These are phyloP conservation scores for Xylaria castorea DNA, from an alignment of 495 filamentous ascomycete genomes.

Conservation along the genomic window DNA sequence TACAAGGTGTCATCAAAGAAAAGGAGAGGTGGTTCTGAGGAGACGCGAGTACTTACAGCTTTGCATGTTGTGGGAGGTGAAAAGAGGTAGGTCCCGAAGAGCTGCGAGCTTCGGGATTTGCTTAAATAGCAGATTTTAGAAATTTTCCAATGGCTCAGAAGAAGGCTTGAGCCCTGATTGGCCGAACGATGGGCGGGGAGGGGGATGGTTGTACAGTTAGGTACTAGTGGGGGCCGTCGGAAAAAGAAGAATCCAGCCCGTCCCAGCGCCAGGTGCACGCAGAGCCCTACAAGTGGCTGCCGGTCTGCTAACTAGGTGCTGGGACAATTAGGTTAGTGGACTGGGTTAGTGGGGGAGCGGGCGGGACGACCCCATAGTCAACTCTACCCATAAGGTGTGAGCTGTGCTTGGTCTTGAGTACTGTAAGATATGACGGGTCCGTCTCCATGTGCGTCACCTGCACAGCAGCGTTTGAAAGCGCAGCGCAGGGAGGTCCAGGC, in stretches of 20 bases:
- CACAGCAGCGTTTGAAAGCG: constrained; percentile 13
- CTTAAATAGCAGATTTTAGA: constrained; percentile 30
- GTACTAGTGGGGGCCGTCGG: too few species aligned
- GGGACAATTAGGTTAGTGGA: not conserved
- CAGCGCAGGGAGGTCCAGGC: not conserved
- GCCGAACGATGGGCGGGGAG: not conserved
- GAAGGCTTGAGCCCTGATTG: constrained; percentile 12
- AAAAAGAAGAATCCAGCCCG: constrained; percentile 19
- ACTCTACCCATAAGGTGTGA: not conserved
- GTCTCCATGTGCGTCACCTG: constrained; percentile 19
- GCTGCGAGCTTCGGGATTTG: constrained; percentile 23
- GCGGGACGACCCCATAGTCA: too few species aligned
- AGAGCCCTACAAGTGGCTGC: not conserved
- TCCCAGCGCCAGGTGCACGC: not conserved
- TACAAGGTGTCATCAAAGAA: constrained; percentile 68
- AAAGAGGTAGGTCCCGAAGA: constrained; percentile 21
- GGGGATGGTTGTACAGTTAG: not conserved
- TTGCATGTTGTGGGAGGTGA: constrained; percentile 24
- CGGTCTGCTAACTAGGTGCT: not conserved
- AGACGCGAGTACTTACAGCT: constrained; percentile 36
- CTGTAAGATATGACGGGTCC: not conserved
- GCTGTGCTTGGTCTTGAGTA: not conserved
- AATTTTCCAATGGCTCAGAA: constrained; percentile 31
- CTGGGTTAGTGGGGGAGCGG: too few species aligned
- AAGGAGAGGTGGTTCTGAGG: constrained; percentile 1